phyloP scores from a whole-genome alignment of 1,139 yeast species.

The Yamadazyma dushanensis region DNA sequence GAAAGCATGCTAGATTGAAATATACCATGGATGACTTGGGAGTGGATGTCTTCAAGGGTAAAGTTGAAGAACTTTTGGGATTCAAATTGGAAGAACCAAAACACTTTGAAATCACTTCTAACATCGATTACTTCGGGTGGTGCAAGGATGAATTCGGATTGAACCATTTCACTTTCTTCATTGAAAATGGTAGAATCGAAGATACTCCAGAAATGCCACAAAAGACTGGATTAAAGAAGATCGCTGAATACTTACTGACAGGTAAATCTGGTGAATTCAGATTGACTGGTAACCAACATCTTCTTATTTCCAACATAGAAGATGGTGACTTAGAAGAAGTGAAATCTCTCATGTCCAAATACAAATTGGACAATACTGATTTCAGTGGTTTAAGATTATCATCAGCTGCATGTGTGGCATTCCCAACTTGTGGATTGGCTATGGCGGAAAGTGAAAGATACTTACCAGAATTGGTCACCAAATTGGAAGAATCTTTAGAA shows the following conservation, averaged over 20 bases:
- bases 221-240: constrained; percentile 78
- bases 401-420: constrained; percentile 96
- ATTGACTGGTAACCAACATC: constrained; percentile 94
- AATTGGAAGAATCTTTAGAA: constrained; percentile 81
- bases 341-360: constrained; percentile 64
- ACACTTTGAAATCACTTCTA: constrained; percentile 77
- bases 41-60: constrained; percentile 72
- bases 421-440: constrained; percentile 98
- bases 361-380: constrained; percentile 81
- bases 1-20: constrained; percentile 97
- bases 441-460: constrained; percentile 99
- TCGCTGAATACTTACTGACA: constrained; percentile 64
- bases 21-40: constrained; percentile 94
- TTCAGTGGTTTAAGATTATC: constrained; percentile 85
- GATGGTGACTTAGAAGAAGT: constrained; percentile 66
- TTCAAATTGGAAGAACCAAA: constrained; percentile 68
- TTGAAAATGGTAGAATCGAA: constrained; percentile 96
- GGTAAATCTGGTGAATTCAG: constrained; percentile 78
- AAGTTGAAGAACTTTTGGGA: constrained; percentile 84
- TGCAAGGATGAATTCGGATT: constrained; percentile 80
- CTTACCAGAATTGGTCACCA: constrained; percentile 77
- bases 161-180: constrained; percentile 90
- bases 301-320: constrained; percentile 69
- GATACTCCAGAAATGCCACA: constrained; percentile 90
- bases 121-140: constrained; percentile 95